Percentiles rank a stretch among this genome's conserved stretches.
phyloP scores from a whole-genome alignment of 345 rosid genomes.

The Ricinus communis region DNA sequence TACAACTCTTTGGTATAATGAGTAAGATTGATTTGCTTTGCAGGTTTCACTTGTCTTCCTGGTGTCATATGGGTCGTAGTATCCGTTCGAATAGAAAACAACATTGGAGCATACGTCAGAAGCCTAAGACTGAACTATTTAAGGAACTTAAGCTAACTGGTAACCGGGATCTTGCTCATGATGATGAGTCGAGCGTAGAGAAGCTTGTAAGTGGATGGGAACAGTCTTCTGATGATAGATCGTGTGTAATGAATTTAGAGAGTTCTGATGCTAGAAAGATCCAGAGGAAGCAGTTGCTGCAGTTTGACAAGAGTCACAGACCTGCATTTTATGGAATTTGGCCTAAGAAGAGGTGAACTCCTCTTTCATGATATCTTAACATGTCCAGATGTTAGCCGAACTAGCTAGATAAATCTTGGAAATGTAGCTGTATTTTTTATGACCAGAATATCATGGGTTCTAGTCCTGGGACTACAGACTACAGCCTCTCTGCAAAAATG shows the following conservation, averaged over 20 bases:
- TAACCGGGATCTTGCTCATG: slow-evolving; percentile 33
- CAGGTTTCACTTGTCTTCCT: slow-evolving; percentile 71
- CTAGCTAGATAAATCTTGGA: not conserved
- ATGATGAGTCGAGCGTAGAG: slow-evolving; percentile 49
- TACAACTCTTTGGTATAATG: not conserved
- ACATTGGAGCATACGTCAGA: slow-evolving; percentile 74
- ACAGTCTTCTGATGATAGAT: slow-evolving; percentile 37
- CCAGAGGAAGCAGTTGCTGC: slow-evolving; percentile 64
- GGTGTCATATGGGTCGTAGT: slow-evolving; percentile 57
- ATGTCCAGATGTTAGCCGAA: not conserved
- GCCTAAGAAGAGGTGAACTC: slow-evolving; percentile 75
- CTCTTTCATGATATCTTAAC: not conserved
- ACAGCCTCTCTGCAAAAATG: no score
- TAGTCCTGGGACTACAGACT: no score
- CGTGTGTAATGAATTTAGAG: slow-evolving; percentile 24
- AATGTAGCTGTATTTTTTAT: not conserved
- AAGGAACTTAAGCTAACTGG: slow-evolving; percentile 68
- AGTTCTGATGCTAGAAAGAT: slow-evolving; percentile 37
- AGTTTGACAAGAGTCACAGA: slow-evolving; percentile 81
- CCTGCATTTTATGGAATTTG: slow-evolving; percentile 95
- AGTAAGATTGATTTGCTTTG: slow-evolving; percentile 22
- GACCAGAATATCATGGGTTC: no score
- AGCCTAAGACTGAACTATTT: slow-evolving; percentile 66
- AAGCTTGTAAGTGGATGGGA: slow-evolving; percentile 51
- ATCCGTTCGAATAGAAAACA: slow-evolving; percentile 42